phyloP scores from a whole-genome alignment of 169 alveolate genomes.

The Theileria luwenshuni region DNA sequence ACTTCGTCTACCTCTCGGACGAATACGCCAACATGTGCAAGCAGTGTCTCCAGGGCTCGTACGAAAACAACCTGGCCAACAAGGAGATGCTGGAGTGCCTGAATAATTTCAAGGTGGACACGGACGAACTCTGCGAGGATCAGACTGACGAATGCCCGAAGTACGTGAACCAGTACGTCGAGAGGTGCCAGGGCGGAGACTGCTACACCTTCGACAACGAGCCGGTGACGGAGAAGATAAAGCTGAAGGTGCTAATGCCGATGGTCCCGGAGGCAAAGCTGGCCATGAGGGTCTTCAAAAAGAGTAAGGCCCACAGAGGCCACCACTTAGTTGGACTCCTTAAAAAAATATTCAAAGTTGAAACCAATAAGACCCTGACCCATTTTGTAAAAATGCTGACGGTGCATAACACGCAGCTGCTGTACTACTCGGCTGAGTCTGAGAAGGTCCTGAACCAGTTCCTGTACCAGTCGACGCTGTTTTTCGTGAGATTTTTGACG shows the following conservation, averaged over 20 bases:
- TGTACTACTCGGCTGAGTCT: conserved; percentile 1
- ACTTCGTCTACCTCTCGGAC: conserved; percentile 11
- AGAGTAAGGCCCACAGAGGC: conserved; percentile 32
- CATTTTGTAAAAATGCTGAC: conserved; percentile 24
- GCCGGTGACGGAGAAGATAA: background rate
- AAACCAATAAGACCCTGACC: conserved; percentile 16
- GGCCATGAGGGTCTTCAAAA: conserved; percentile 37
- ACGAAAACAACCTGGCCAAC: conserved; percentile 12
- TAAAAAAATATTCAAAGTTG: conserved; percentile 21
- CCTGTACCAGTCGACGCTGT: conserved; percentile 31
- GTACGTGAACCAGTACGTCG: conserved; percentile 12
- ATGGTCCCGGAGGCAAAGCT: conserved; percentile 49
- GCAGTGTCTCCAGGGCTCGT: conserved; percentile 6
- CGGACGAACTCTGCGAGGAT: conserved; percentile 13
- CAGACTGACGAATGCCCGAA: conserved; percentile 26
- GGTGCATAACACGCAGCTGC: background rate
- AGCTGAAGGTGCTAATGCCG: conserved; percentile 39
- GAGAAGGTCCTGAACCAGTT: conserved; percentile 28
- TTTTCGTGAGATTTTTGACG: conserved; percentile 11
- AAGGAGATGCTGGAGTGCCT: conserved; percentile 15
- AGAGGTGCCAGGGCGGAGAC: conserved; percentile 33
- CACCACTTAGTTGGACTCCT: background rate
- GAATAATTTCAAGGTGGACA: background rate
- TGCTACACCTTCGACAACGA: conserved; percentile 39
- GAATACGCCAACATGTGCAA: conserved; percentile 10